A percentile compares a stretch with the other conserved stretches of the same genome.
Conservation (phyloP, 208 protist genomes). For the Histomonas meleagridis region DNA sequence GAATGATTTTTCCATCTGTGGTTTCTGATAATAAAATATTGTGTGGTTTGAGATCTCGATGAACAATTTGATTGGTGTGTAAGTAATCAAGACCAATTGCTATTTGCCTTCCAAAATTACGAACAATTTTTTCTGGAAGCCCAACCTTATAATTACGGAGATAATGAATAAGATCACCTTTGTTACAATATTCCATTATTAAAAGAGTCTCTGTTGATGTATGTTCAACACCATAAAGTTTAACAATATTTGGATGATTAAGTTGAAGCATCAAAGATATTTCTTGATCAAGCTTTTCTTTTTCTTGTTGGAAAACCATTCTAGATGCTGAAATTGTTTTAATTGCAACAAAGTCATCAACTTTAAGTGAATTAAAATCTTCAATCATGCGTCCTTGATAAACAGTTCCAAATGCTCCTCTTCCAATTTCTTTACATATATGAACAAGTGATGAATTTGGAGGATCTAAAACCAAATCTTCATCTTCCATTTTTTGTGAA, state of each 20-base stretch:
- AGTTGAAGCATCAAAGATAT: background rate
- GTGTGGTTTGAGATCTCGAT: background rate
- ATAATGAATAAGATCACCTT: background rate
- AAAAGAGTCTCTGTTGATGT: background rate
- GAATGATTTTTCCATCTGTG: background rate
- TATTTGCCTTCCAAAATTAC: background rate
- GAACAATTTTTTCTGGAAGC: background rate
- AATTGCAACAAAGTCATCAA: background rate
- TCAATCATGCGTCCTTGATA: background rate
- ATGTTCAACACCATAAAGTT: conserved; percentile 47
- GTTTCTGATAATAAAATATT: background rate
- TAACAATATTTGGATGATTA: conserved; percentile 50
- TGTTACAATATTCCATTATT: conserved; percentile 20
- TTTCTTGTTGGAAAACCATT: background rate
- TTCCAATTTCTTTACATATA: no score
- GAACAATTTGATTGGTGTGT: background rate
- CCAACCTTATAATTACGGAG: background rate
- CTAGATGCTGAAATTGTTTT: background rate
- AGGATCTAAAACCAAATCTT: no score
- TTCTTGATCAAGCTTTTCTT: background rate
- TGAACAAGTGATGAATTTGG: no score
- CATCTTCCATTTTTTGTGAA: no score
- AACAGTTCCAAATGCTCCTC: background rate
- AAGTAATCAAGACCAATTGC: background rate
- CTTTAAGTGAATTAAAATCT: background rate